Conservation (phyloP, 208 protist species). For the Acanthamoeba culbertsoni region DNA sequence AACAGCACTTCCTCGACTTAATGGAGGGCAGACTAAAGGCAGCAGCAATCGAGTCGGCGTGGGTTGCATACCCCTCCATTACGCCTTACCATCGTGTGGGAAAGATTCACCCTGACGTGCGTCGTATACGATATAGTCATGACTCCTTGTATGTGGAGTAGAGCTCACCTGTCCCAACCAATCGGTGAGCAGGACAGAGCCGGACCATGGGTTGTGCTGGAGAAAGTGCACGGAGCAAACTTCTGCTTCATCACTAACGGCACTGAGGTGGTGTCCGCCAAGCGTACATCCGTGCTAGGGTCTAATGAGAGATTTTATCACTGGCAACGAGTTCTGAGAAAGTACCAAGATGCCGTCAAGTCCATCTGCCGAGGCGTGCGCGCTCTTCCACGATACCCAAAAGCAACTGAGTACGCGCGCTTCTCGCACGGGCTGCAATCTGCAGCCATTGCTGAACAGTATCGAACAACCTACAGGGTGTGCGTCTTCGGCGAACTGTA, state of each 20-base stretch:
- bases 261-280: background rate
- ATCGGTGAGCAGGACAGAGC: background rate
- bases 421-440: background rate
- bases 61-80: too few relatives aligned
- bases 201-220: background rate
- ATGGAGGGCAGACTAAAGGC: too few relatives aligned
- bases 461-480: background rate
- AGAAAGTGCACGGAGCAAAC: constrained; percentile 26
- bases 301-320: background rate
- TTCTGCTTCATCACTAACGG: background rate
- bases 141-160: too few relatives aligned
- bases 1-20: too few relatives aligned
- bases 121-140: too few relatives aligned
- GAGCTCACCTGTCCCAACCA: too few relatives aligned
- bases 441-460: background rate
- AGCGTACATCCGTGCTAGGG: background rate
- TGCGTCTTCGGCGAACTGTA: constrained; percentile 16
- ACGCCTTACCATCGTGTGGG: too few relatives aligned
- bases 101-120: too few relatives aligned
- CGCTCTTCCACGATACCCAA: background rate
- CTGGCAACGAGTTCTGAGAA: background rate
- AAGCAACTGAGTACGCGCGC: background rate
- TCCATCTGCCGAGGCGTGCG: background rate
- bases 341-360: background rate
- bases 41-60: too few relatives aligned